A percentile compares a stretch with the other conserved stretches of the same genome.
Evolutionary conservation across 768 basidiomycete genomes (phyloP).

Genomic region (Auricularia cornea): DNA sequence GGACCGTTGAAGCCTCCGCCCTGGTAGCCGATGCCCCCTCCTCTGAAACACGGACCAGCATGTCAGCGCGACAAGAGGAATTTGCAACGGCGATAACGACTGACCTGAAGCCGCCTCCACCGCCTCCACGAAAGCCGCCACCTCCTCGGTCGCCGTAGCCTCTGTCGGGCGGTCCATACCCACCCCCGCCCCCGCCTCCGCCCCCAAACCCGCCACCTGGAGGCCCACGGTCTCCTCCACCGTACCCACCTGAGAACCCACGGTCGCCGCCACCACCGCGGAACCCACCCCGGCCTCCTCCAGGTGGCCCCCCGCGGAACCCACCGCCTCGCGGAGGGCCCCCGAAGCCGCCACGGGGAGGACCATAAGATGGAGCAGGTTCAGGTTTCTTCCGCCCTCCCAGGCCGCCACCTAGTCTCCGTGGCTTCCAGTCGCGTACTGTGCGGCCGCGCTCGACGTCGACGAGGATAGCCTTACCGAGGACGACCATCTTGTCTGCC

Average conservation of each 20-base stretch:
- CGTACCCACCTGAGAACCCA: constrained; percentile 24
- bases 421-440: constrained; percentile 97
- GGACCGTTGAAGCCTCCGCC: constrained; percentile 51
- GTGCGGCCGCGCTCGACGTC: constrained; percentile 98
- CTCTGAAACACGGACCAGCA: constrained; percentile 26
- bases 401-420: constrained; percentile 93
- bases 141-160: constrained; percentile 17
- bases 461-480: constrained; percentile 92
- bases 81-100: constrained; percentile 1
- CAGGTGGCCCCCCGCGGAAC: constrained; percentile 27
- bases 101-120: constrained; percentile 48
- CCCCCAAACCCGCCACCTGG: constrained; percentile 20
- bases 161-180: constrained; percentile 14
- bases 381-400: constrained; percentile 55
- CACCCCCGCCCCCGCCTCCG: neutral
- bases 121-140: constrained; percentile 33
- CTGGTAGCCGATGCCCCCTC: constrained; percentile 65
- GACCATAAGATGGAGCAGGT: constrained; percentile 21
- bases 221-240: no score
- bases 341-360: constrained; percentile 38
- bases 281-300: constrained; percentile 23
- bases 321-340: constrained; percentile 34
- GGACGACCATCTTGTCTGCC: constrained; percentile 91
- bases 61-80: constrained; percentile 11
- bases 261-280: constrained; percentile 18